These are phyloP conservation scores for Gomphus sp. DNA, from an alignment of 1,284 basidiomycete species.

Conservation along the genomic window DNA sequence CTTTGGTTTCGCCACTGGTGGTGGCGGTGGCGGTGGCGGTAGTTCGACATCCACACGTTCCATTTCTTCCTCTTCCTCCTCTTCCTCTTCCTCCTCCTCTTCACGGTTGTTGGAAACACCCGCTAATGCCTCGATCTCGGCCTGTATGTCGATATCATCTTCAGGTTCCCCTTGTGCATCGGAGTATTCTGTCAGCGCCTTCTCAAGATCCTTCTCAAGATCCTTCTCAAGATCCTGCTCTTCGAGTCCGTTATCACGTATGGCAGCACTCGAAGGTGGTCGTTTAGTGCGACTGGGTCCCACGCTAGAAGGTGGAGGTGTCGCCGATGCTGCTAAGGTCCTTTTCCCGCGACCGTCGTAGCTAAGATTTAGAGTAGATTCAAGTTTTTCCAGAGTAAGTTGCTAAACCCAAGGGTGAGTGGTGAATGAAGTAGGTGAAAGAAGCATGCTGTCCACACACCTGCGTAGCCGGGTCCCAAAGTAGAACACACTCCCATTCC, in stretches of 20 bases:
- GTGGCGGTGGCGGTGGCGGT: conserved; percentile 13
- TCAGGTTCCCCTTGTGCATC: conserved; percentile 8
- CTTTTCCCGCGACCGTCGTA: conserved; percentile 28
- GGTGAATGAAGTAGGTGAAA: background rate
- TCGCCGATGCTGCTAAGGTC: background rate
- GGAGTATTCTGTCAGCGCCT: background rate
- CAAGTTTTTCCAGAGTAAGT: conserved; percentile 66
- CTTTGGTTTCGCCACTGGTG: conserved; percentile 14
- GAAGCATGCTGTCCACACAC: conserved; percentile 29
- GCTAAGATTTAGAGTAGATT: conserved; percentile 47
- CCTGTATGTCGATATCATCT: conserved; percentile 4
- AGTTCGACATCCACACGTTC: conserved; percentile 10
- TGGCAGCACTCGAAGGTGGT: background rate
- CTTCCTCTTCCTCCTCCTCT: conserved; percentile 1
- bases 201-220: background rate
- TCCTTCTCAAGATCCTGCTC: background rate
- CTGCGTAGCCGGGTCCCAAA: conserved; percentile 62
- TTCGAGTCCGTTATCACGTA: background rate
- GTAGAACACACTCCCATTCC: conserved; percentile 64
- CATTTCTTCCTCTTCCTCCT: conserved; percentile 1
- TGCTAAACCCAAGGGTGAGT: conserved; percentile 30
- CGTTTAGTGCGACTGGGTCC: background rate
- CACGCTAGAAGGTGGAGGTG: background rate
- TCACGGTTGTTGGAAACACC: background rate
- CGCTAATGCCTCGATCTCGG: background rate